Evolutionary conservation across 768 basidiomycete species (phyloP).

Genomic region (Tylopilus intermedius): DNA sequence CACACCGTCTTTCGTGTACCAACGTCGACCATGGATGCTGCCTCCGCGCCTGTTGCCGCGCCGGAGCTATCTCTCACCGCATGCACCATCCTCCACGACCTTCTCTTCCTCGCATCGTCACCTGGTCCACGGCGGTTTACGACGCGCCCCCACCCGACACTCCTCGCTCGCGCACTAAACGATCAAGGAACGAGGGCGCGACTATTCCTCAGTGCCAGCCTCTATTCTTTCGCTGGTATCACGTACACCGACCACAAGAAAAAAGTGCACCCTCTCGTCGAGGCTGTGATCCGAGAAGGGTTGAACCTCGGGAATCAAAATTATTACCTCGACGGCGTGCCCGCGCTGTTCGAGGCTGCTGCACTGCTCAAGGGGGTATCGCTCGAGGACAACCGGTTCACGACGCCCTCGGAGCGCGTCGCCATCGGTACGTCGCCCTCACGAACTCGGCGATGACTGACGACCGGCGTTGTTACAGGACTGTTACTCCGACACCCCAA

Average conservation of each 20-base stretch:
- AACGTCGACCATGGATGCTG: slow-evolving; percentile 33
- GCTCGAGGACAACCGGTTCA: slow-evolving; percentile 32
- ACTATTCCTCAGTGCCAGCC: slow-evolving; percentile 72
- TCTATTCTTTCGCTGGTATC: slow-evolving; percentile 65
- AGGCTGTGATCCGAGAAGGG: slow-evolving; percentile 74
- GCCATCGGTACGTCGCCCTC: slow-evolving; percentile 47
- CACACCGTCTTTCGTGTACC: slow-evolving; percentile 60
- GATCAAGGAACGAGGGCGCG: slow-evolving; percentile 42
- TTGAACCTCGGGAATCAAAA: slow-evolving; percentile 78
- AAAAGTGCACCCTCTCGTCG: slow-evolving; percentile 52
- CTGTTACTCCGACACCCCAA: slow-evolving; percentile 60
- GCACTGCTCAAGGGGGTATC: slow-evolving; percentile 33
- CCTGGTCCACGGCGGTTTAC: slow-evolving; percentile 9
- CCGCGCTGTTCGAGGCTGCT: slow-evolving; percentile 55
- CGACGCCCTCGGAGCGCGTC: slow-evolving; percentile 45
- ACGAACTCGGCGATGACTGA: background rate
- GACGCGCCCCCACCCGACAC: slow-evolving; percentile 31
- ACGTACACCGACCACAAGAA: slow-evolving; percentile 63
- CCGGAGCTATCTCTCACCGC: slow-evolving; percentile 47
- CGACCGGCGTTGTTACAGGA: slow-evolving; percentile 37
- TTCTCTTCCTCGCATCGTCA: slow-evolving; percentile 33
- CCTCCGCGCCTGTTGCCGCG: slow-evolving; percentile 42
- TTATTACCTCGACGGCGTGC: slow-evolving; percentile 74
- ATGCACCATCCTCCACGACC: slow-evolving; percentile 50
- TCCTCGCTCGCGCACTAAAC: slow-evolving; percentile 31